Base-by-base conservation (phyloP, 192 early-diverging fungal species). In the Coemansia sp. region DNA sequence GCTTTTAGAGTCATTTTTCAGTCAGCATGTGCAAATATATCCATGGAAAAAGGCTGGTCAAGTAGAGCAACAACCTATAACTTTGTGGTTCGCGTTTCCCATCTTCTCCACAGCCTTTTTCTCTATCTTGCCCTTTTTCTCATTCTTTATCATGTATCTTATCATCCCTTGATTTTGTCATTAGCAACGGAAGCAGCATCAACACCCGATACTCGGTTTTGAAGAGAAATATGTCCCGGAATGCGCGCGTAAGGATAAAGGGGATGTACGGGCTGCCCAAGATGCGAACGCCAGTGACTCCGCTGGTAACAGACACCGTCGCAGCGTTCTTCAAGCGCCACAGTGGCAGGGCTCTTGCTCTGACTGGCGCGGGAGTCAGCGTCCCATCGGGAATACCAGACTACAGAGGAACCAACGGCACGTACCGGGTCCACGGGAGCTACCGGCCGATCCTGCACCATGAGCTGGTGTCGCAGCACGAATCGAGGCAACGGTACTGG, bases 371-470 rank as follows among this genome's bases (percentile, higher is more conserved):
- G 58, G 87, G 87, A 10, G 85, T 88, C 57, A 87, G 85, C 19
- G 89, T 89, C 11, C 85, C 87, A 51, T 90, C 86, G 0, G 87
- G 86, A 37, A 92, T 94, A 37, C 95, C 94, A 1, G 92, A 94
- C 83, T 95, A 95, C 72, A 87, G 94, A 56, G 94, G 94, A 8
- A 80, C 90, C 46, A 78, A 83, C 59, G 90, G 89, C 41, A 88
- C 86, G 7, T 92, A 92, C 65, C 79, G 86, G 8, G 81, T 88
- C 47, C 88, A 92, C 72, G 85, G 86, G 48, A 87, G 88, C 48
- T 94, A 94, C 74, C 85, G 85, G 55, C 95, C 95, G n/a, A 92
- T 95, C 63, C 88, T 88, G 62, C 94, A 89, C 73, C 90, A 92
- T 63, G 87, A 89, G 59, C 85, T 94, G 64, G 69, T 89, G 9